Conservation (phyloP, 495 filamentous ascomycete species). For the Niebla homalea region DNA sequence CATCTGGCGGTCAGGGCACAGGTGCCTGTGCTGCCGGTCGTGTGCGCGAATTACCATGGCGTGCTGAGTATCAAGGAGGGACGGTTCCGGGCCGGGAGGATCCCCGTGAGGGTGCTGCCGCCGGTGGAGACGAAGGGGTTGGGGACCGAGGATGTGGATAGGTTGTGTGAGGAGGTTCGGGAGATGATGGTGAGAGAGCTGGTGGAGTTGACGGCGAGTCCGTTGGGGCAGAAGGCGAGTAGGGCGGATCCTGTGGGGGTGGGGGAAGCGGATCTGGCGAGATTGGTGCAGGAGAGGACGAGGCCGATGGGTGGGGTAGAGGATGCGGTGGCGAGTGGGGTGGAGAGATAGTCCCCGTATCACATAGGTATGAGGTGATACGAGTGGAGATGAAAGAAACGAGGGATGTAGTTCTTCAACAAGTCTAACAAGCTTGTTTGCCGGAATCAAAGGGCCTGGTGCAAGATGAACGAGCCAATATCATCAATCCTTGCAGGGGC, state of each 20-base stretch:
- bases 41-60: conserved; percentile 66
- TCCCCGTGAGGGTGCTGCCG: conserved; percentile 63
- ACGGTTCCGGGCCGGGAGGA: conserved; percentile 59
- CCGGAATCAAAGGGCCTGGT: too few relatives aligned
- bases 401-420: too few relatives aligned
- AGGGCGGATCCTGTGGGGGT: not conserved
- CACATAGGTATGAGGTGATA: too few relatives aligned
- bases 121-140: conserved; percentile 74
- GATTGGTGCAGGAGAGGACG: not conserved
- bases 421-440: too few relatives aligned
- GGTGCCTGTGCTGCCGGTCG: conserved; percentile 65
- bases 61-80: conserved; percentile 56
- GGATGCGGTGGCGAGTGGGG: not conserved
- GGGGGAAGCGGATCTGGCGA: conserved; percentile 6
- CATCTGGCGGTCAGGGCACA: conserved; percentile 89
- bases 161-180: conserved; percentile 53
- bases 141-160: conserved; percentile 68
- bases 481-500: too few relatives aligned
- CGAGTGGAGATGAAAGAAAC: too few relatives aligned
- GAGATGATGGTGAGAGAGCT: conserved; percentile 73
- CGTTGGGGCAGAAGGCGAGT: conserved; percentile 11
- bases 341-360: conserved; percentile 1
- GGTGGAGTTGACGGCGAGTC: conserved; percentile 39
- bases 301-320: not conserved
- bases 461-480: too few relatives aligned